Conservation (phyloP, 2,329 filamentous ascomycete genomes). For the Claviceps sorghi region DNA sequence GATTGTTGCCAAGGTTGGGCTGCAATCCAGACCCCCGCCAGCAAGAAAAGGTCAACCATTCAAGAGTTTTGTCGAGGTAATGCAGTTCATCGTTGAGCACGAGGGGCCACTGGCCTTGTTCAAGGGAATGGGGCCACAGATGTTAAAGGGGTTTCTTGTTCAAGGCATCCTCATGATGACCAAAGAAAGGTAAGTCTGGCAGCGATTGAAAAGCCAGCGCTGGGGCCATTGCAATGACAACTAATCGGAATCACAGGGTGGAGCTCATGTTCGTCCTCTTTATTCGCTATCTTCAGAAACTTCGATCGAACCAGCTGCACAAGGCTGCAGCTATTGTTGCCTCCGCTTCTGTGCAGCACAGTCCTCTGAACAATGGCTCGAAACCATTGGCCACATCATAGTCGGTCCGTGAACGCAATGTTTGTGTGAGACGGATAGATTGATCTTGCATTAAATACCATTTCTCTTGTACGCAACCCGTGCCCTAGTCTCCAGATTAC, state of each 20-base stretch:
- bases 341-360: conserved; percentile 25
- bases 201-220: neutral
- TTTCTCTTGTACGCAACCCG: neutral
- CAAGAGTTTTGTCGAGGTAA: conserved; percentile 84
- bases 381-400: conserved; percentile 14
- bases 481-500: neutral
- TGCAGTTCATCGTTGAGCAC: conserved; percentile 81
- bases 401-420: neutral
- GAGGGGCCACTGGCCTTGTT: conserved; percentile 77
- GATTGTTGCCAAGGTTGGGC: conserved; percentile 92
- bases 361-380: conserved; percentile 28
- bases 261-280: conserved; percentile 79
- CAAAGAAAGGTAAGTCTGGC: conserved; percentile 62
- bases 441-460: no score
- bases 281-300: conserved; percentile 61
- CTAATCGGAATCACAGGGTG: conserved; percentile 38
- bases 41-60: conserved; percentile 79
- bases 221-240: conserved; percentile 7
- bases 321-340: conserved; percentile 49
- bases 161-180: conserved; percentile 98
- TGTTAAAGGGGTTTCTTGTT: conserved; percentile 81
- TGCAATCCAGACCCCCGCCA: conserved; percentile 85
- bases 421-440: neutral
- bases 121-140: conserved; percentile 91
- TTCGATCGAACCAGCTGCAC: conserved; percentile 55